Base-by-base conservation (phyloP, 805 yeast genomes). In the Candida sithepensis region DNA sequence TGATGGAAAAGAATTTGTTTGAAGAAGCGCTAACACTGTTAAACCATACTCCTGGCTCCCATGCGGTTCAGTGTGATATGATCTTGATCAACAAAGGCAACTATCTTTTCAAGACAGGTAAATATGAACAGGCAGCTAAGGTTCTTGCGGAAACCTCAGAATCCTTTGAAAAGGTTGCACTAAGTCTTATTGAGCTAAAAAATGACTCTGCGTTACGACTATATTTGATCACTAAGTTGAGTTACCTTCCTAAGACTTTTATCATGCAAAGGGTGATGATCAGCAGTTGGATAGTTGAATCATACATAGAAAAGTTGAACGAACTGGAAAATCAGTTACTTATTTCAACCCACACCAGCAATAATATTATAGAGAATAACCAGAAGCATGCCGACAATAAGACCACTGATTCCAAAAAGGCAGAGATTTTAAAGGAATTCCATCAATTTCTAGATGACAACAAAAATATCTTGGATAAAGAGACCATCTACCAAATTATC, bases 401-500 rank as follows among this genome's bases (percentile, higher is more conserved):
- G 30, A 44, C 43, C 20, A 52, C 55, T 2, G 50, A 45, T 44
- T 64, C 22, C 62, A 73, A 66, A 46, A 62, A 65, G 30, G 65
- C 68, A 55, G 53, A 20, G 56, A 56, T 36, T 50, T 57, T 49
- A 57, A 60, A 42, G 52, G 67, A 70, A 47, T 71, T 77, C 55
- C 65, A 72, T 23, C 57, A 63, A 1, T 88, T 90, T 60, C 61
- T 90, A 14, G 59, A 68, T 2, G 58, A 66, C 2, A 74, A 81
- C 59, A 67, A 73, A 46, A 68, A 70, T 22, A 56, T 64, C 4
- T 58, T 89, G n/a, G 95, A 90, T 61, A 73, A 73, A 32, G 73
- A 73, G 9, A 84, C 96, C 0, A 70, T 87, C 0, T 87, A 84
- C 57, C 90, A 88, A 59, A 77, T 91, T 4, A 73, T 92, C 44